phyloP scores from a whole-genome alignment of 78 protist species.

The Monosiga brevicollis region DNA sequence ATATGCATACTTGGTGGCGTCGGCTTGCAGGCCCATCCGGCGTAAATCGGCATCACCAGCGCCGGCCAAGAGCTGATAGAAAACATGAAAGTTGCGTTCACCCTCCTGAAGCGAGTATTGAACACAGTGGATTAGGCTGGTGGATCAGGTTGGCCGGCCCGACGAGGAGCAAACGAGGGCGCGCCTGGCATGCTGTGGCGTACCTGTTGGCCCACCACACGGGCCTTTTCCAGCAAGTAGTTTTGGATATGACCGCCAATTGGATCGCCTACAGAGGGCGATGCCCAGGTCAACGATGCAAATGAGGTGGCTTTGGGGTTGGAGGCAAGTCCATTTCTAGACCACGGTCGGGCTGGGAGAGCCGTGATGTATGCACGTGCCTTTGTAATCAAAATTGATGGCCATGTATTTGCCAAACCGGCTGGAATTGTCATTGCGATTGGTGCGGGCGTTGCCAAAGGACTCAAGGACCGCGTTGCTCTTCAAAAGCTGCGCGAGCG shows the following conservation, averaged over 20 bases:
- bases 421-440: conserved; percentile 75
- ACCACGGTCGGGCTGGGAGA: too few relatives aligned
- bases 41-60: not conserved
- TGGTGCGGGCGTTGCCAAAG: conserved; percentile 89
- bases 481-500: conserved; percentile 34
- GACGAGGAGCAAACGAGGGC: not conserved
- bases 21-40: not conserved
- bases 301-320: conserved; percentile 11
- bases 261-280: too few relatives aligned
- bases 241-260: not conserved
- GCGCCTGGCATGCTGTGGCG: not conserved
- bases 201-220: conserved; percentile 26
- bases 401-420: conserved; percentile 73
- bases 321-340: conserved; percentile 67
- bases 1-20: not conserved
- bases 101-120: conserved; percentile 20
- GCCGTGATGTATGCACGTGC: conserved; percentile 62
- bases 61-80: conserved; percentile 31
- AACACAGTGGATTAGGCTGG: not conserved
- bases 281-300: not conserved
- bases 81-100: conserved; percentile 53
- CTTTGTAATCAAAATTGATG: conserved; percentile 62
- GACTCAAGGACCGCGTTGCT: conserved; percentile 79
- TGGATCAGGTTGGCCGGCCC: not conserved
- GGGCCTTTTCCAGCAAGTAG: conserved; percentile 9